Evolutionary conservation across 139 green algal genomes (phyloP), one percentile per base, ranked within the genome.

Genomic region (Coelastrella sp.): DNA sequence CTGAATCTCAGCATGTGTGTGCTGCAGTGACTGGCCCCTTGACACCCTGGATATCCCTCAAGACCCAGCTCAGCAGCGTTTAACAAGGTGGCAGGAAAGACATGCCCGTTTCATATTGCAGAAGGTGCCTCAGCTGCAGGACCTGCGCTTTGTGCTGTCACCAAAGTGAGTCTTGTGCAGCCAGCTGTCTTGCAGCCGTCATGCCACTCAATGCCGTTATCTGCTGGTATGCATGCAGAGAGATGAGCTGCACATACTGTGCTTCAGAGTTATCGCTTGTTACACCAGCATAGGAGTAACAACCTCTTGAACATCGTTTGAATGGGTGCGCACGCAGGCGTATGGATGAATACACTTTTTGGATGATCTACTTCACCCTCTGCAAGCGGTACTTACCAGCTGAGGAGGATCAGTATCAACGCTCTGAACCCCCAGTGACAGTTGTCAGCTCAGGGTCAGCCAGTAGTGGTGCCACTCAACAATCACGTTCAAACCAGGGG

Each of bases 81-180:
- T 96, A 5, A 96, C 78, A 63, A 75, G 88, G 25, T 96, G 93
- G 93, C 92, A 95, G 87, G 94, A 94, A 60, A 86, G 76, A 11
- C 94, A 97, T 74, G 94, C 93, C 25, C 85, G 91, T 66, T 87
- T 97, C 69, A 78, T 95, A 53, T 84, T 95, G 15, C 71, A 86
- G 48, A 53, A 71, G 13, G 89, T 90, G 7, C 90, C 95, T 50
- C 91, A 97, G 71, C 89, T 98, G 64, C 90, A 98, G 76, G 90
- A 97, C 79, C 89, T 98, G 86, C 90, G 94, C 30, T 98, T 93
- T 53, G 92, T 95, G 69, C 88, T 97, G 34, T 96, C 92, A 79
- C 94, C 94, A 4, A 96, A 67, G 73, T 81, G 25, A 62, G 71
- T 35, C 45, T 32, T 5, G 67, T 53, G n/a, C 67, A 53, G 17